Percentiles rank a stretch among this genome's conserved stretches.
Evolutionary conservation across 2,329 filamentous ascomycete genomes (phyloP).

Genomic region (Trichoderma sp.): DNA sequence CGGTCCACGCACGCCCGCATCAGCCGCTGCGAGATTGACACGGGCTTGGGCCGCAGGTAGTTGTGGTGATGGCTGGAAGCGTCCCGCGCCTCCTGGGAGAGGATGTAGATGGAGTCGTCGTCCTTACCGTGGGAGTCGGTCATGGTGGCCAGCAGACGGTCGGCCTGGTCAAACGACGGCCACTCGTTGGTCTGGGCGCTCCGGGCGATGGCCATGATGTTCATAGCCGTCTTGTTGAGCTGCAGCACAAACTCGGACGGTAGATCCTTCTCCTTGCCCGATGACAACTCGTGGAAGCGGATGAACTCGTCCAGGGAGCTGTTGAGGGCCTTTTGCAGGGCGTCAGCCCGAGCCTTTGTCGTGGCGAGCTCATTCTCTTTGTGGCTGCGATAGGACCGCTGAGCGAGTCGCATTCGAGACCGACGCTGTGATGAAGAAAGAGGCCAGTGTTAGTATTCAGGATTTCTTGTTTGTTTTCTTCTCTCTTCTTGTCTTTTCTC

Average conservation of each 20-base stretch:
- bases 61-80: background rate
- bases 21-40: conserved; percentile 6
- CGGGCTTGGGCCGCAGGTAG: background rate
- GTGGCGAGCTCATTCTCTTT: conserved; percentile 17
- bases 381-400: conserved; percentile 18
- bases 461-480: background rate
- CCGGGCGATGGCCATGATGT: conserved; percentile 8
- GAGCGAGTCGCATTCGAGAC: conserved; percentile 15
- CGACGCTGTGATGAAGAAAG: background rate
- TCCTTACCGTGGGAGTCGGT: background rate
- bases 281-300: background rate
- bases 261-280: background rate
- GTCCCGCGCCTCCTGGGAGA: background rate
- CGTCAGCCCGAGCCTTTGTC: background rate
- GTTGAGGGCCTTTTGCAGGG: conserved; percentile 12
- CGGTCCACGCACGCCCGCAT: conserved; percentile 6
- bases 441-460: background rate
- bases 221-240: conserved; percentile 15
- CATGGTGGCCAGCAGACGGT: background rate
- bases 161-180: background rate
- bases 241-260: conserved; percentile 9
- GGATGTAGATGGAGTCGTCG: background rate
- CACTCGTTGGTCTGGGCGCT: background rate
- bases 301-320: conserved; percentile 11
- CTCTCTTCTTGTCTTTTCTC: background rate